Conservation (phyloP, 2,329 filamentous ascomycete genomes). For the Malbranchea zuffiana region DNA sequence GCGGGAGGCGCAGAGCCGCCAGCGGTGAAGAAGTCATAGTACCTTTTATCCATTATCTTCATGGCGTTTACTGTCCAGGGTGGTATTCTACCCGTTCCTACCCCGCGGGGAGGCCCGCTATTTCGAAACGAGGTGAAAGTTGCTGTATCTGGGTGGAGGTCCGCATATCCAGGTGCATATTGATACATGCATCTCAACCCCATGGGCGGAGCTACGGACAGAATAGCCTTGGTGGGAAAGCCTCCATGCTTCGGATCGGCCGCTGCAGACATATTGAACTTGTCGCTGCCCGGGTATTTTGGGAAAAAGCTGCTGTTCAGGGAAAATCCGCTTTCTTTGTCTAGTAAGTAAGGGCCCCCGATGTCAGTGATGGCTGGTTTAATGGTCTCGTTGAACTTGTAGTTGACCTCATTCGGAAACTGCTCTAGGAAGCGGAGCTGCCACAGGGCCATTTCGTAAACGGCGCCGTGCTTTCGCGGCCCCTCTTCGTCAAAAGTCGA, state of each 20-base stretch:
- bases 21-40: neutral
- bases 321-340: neutral
- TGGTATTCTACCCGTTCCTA: neutral
- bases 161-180: no score
- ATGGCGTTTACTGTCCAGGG: neutral
- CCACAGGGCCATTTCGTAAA: constrained; percentile 5
- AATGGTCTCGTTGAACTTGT: constrained; percentile 3
- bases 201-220: no score
- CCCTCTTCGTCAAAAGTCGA: constrained; percentile 6
- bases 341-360: constrained; percentile 4
- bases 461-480: neutral
- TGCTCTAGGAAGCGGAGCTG: constrained; percentile 3
- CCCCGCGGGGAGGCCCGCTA: no score
- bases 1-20: neutral
- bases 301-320: constrained; percentile 8
- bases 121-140: no score
- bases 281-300: no score
- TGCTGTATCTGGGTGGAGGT: no score
- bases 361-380: neutral
- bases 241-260: no score
- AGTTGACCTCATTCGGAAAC: neutral
- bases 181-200: no score
- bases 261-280: no score
- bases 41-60: no score
- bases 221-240: no score